Percentiles rank a stretch among this genome's conserved stretches.
Evolutionary conservation across 1,139 yeast genomes (phyloP).

Genomic region (Geotrichum histeridarum): DNA sequence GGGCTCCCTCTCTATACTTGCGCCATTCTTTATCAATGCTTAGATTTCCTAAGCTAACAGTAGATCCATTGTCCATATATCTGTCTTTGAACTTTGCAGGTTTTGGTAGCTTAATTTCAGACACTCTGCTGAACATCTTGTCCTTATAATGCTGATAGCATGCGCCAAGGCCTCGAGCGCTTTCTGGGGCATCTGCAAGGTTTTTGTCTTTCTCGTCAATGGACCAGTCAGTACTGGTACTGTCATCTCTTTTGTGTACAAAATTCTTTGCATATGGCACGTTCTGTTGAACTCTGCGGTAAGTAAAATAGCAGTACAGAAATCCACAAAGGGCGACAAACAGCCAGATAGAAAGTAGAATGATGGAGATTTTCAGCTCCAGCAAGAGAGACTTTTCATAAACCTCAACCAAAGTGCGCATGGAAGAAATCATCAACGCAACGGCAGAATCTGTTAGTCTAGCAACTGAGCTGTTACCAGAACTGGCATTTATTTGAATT

Average conservation of each 20-base stretch:
- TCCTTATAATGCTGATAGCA: not conserved
- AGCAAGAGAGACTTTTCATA: slow-evolving; percentile 24
- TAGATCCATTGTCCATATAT: not conserved
- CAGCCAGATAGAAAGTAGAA: slow-evolving; percentile 26
- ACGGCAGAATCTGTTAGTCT: slow-evolving; percentile 17
- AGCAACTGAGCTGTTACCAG: not conserved
- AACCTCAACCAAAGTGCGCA: slow-evolving; percentile 20
- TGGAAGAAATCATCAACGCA: slow-evolving; percentile 16
- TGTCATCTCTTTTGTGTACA: not conserved
- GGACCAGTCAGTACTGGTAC: slow-evolving; percentile 10
- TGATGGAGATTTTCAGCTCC: slow-evolving; percentile 28
- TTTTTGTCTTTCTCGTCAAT: slow-evolving; percentile 4
- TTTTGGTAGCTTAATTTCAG: slow-evolving; percentile 1
- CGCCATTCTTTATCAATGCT: slow-evolving; percentile 17
- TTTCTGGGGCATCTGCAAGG: not conserved
- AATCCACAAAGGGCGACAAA: slow-evolving; percentile 25
- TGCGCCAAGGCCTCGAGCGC: not conserved
- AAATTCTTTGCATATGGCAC: not conserved
- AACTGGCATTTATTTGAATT: not conserved
- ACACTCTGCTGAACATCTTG: not conserved
- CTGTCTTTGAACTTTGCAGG: slow-evolving; percentile 8
- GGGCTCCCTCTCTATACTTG: not conserved
- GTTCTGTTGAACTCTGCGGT: slow-evolving; percentile 2
- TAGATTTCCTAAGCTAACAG: not conserved
- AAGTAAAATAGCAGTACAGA: slow-evolving; percentile 22